phyloP scores from a whole-genome alignment of 805 yeast genomes.

The Tetrapisispora iriomotensis region DNA sequence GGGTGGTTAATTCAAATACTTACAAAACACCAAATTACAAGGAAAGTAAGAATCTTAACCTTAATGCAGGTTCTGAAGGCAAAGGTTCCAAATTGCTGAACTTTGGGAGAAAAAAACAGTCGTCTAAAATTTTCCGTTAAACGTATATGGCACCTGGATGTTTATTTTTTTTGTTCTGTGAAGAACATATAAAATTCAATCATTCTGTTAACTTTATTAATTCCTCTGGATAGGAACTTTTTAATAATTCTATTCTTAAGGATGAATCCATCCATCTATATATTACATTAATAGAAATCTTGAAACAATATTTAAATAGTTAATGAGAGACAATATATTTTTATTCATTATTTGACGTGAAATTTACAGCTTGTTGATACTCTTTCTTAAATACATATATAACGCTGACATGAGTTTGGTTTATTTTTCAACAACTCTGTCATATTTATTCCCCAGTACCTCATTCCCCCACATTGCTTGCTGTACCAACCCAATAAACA shows the following conservation, averaged over 20 bases:
- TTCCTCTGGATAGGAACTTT: constrained; percentile 4
- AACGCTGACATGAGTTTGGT: background rate
- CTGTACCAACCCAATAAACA: constrained; percentile 49
- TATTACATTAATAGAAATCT: background rate
- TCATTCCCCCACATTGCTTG: constrained; percentile 65
- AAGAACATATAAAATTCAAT: background rate
- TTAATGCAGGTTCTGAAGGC: background rate
- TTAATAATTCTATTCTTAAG: background rate
- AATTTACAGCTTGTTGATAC: background rate
- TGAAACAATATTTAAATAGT: too few relatives aligned
- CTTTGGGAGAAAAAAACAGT: constrained; percentile 3
- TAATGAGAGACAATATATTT: too few relatives aligned
- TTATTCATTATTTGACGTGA: too few relatives aligned
- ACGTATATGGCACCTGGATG: too few relatives aligned
- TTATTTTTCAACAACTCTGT: constrained; percentile 44
- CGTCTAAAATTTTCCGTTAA: constrained; percentile 1
- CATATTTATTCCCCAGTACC: constrained; percentile 51
- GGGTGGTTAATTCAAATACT: background rate
- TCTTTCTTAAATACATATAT: background rate
- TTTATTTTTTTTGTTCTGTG: too few relatives aligned
- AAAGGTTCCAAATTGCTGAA: background rate
- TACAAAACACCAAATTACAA: background rate
- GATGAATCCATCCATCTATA: background rate
- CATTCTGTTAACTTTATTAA: background rate
- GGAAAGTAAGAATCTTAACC: background rate